phyloP scores from a whole-genome alignment of 768 basidiomycete genomes.

The Leccinum disarticulatum region DNA sequence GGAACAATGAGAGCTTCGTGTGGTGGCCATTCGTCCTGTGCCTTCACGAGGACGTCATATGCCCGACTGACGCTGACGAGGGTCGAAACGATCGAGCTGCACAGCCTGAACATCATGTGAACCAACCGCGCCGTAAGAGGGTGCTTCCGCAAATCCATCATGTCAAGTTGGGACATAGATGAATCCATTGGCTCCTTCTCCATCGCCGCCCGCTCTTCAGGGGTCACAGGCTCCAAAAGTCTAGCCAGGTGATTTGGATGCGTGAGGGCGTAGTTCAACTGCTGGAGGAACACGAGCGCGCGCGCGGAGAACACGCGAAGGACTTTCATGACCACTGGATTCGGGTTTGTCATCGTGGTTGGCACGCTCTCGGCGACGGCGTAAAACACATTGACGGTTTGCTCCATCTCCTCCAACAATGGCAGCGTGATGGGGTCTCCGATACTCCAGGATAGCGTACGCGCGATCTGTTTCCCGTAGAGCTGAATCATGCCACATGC shows the following conservation, averaged over 20 bases:
- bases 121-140: constrained; percentile 73
- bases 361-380: constrained; percentile 57
- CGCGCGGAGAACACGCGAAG: constrained; percentile 67
- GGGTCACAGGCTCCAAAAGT: constrained; percentile 74
- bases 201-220: constrained; percentile 67
- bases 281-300: constrained; percentile 75
- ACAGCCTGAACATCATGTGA: constrained; percentile 68
- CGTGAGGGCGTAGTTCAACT: constrained; percentile 85
- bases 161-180: constrained; percentile 40
- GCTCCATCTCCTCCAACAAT: constrained; percentile 80
- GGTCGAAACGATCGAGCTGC: constrained; percentile 66
- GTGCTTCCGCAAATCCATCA: constrained; percentile 62
- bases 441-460: constrained; percentile 80
- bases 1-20: constrained; percentile 70
- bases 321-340: constrained; percentile 58
- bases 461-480: constrained; percentile 76
- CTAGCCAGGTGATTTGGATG: constrained; percentile 88
- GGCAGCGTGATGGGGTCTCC: constrained; percentile 75
- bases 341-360: constrained; percentile 16
- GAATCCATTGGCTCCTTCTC: constrained; percentile 55
- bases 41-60: constrained; percentile 61
- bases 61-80: constrained; percentile 70
- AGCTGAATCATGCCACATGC: constrained; percentile 84
- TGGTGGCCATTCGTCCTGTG: constrained; percentile 71
- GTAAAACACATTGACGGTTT: constrained; percentile 74